These are phyloP conservation scores for Lactarius indigo DNA, from an alignment of 768 basidiomycete species.

Conservation along the genomic window DNA sequence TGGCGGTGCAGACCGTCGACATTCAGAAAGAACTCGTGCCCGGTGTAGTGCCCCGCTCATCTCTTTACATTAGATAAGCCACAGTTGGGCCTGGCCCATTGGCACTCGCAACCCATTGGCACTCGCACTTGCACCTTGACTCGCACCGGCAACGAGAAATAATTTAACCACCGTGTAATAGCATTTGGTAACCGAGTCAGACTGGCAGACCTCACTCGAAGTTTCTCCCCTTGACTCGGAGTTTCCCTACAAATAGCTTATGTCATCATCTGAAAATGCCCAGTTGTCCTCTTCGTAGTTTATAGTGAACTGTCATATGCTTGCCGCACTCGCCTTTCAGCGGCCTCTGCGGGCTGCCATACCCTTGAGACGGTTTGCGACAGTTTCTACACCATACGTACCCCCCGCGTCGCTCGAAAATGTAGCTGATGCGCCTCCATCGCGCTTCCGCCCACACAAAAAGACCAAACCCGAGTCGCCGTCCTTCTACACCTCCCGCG, in stretches of 20 bases:
- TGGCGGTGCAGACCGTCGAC: constrained; percentile 43
- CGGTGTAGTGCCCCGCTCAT: background rate
- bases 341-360: constrained; percentile 5
- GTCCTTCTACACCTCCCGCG: constrained; percentile 80
- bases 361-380: constrained; percentile 24
- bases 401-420: constrained; percentile 32
- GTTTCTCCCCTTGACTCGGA: too few relatives aligned
- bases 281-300: background rate
- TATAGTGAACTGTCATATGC: constrained; percentile 1
- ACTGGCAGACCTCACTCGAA: too few relatives aligned
- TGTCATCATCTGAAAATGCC: too few relatives aligned
- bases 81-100: too few relatives aligned
- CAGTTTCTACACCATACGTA: constrained; percentile 29
- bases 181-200: too few relatives aligned
- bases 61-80: constrained; percentile 20
- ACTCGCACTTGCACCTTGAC: too few relatives aligned
- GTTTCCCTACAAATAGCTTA: too few relatives aligned
- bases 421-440: constrained; percentile 16
- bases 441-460: constrained; percentile 7
- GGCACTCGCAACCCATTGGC: too few relatives aligned
- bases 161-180: too few relatives aligned
- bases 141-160: too few relatives aligned
- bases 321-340: constrained; percentile 1
- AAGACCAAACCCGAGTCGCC: constrained; percentile 56
- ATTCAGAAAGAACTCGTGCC: constrained; percentile 21